Evolutionary conservation across 306 rosid species (phyloP).

Genomic region (Delonix regia): DNA sequence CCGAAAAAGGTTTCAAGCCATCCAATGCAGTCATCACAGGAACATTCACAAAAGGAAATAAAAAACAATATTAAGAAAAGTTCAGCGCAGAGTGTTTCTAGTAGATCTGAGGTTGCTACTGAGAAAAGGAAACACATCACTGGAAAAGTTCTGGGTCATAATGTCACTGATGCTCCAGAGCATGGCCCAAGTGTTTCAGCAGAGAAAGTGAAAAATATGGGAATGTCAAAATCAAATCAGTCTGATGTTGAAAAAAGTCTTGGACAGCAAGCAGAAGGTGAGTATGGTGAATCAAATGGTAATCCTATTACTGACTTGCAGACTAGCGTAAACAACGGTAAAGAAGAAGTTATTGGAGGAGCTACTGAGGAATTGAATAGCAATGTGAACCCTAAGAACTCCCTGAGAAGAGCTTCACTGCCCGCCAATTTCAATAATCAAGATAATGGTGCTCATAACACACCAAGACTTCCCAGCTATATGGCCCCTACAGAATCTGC

Average conservation of each 20-base stretch:
- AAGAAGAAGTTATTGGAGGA: constrained; percentile 35
- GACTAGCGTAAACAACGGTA: constrained; percentile 31
- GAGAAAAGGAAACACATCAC: constrained; percentile 46
- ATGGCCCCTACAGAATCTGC: constrained; percentile 73
- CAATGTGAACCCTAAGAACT: constrained; percentile 35
- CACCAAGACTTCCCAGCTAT: constrained; percentile 59
- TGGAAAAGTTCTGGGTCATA: constrained; percentile 35
- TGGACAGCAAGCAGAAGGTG: constrained; percentile 32
- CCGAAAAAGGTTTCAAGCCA: constrained; percentile 40
- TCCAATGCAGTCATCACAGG: constrained; percentile 42
- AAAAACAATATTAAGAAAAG: constrained; percentile 45
- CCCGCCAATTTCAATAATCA: constrained; percentile 52
- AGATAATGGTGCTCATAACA: constrained; percentile 46
- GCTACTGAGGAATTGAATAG: constrained; percentile 39
- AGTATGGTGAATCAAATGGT: constrained; percentile 20
- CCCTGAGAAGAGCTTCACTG: constrained; percentile 54
- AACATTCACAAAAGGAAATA: constrained; percentile 43
- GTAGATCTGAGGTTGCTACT: constrained; percentile 39
- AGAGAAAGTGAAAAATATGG: constrained; percentile 40
- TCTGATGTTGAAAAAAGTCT: constrained; percentile 35
- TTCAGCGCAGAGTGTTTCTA: constrained; percentile 38
- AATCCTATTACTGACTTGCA: constrained; percentile 26
- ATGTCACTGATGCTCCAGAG: constrained; percentile 39
- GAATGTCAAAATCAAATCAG: constrained; percentile 29
- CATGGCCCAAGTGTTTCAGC: constrained; percentile 34